Base-by-base conservation (phyloP, 1,284 basidiomycete species). In the Volvariella volvacea region DNA sequence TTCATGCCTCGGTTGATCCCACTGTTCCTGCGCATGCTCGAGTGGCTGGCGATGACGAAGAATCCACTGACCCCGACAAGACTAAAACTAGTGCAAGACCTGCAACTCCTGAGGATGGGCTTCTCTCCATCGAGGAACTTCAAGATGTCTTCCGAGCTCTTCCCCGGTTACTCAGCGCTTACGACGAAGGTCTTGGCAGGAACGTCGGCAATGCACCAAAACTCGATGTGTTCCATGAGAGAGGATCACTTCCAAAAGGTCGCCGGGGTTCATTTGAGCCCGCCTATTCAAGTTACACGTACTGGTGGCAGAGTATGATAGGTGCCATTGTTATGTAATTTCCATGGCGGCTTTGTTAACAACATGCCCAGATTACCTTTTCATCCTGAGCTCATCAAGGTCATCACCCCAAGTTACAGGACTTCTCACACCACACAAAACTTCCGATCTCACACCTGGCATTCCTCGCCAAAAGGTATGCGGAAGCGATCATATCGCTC, bases 401-500 rank as follows among this genome's bases (percentile, higher is more conserved):
- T 56, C 56, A 43, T 54, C 47, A n/a, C 68, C 73, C 2, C 57
- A 60, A 17, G 71, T 94, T 3, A 65, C 69, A 2, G 74, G 79
- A 16, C 65, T 93, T 10, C 74, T 92, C 15, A 63, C 75, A 28
- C 83, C 88, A 7, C 85, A 83, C 48, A 58, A 55, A 15, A 74
- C 74, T n/a, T 67, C 76, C 42, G 74, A 82, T 41, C 71, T 96
- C 7, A 73, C 71, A 4, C 73, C 74, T 7, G 93, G 92, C 6
- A 64, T 97, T 36, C 93, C 93, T n/a, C 73, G 79, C 54, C 78
- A 77, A 51, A 80, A 78, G 14, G 72, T 93, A 20, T 88, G 84
- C 52, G 88, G 88, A 8, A 92, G 88, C 55, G 93, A 97, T 63
- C 93, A 97, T 59, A 71, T 92, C 48, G 84, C 86, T 1, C 71